Evolutionary conservation across 2,329 filamentous ascomycete genomes (phyloP).

Genomic region (Arthroderma uncinatum): DNA sequence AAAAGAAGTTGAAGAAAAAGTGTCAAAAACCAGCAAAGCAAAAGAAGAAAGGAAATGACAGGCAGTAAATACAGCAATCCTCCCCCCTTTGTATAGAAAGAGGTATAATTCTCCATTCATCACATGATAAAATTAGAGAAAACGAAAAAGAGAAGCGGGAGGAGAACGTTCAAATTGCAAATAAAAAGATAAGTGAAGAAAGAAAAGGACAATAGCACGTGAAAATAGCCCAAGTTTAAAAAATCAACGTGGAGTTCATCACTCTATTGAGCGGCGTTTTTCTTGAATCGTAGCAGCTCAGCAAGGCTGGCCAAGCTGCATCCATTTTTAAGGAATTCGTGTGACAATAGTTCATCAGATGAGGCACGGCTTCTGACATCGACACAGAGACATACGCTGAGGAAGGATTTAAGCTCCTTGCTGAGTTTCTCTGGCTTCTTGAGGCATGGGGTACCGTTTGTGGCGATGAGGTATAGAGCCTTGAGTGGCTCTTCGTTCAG

Average conservation of each 20-base stretch:
- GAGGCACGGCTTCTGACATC: conserved; percentile 92
- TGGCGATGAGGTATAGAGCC: conserved; percentile 93
- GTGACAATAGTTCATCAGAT: conserved; percentile 74
- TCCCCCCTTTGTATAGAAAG: conserved; percentile 1
- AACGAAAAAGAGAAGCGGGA: conserved; percentile 2
- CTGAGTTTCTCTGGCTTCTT: conserved; percentile 98
- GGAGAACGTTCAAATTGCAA: conserved; percentile 5
- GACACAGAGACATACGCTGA: conserved; percentile 91
- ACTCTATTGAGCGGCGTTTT: conserved; percentile 30
- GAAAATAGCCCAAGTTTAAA: no score
- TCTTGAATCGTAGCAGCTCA: conserved; percentile 65
- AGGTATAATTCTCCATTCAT: conserved; percentile 5
- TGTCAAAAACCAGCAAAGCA: not conserved
- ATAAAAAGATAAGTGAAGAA: conserved; percentile 2
- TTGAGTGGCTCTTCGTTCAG: conserved; percentile 96
- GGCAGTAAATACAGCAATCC: conserved; percentile 1
- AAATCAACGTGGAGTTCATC: not conserved
- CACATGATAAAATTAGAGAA: not conserved
- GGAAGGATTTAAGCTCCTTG: conserved; percentile 94
- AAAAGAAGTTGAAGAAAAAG: not conserved
- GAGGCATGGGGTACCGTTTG: conserved; percentile 87
- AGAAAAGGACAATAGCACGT: not conserved
- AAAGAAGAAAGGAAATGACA: not conserved
- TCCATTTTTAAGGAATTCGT: conserved; percentile 90
- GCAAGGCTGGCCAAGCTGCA: conserved; percentile 73